These are phyloP conservation scores for Tephrocybe sp. DNA, from an alignment of 768 basidiomycete species.

Conservation along the genomic window DNA sequence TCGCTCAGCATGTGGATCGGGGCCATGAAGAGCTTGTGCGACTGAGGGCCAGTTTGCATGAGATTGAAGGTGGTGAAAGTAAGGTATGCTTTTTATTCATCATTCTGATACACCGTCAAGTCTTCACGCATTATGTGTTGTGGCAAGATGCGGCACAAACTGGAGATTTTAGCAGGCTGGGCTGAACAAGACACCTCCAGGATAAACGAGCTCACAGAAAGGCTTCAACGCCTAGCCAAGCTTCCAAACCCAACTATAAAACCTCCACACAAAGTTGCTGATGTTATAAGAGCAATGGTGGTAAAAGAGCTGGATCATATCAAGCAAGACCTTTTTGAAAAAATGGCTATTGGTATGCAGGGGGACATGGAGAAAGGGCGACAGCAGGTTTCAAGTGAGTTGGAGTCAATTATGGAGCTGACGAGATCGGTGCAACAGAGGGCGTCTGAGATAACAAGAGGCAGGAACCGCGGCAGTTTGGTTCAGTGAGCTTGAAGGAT, in stretches of 20 bases:
- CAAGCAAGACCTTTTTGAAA: no score
- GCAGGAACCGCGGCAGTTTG: no score
- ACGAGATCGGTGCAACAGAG: no score
- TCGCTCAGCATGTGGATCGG: not conserved
- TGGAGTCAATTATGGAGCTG: not conserved
- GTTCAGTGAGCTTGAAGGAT: no score
- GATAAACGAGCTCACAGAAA: slow-evolving; percentile 1
- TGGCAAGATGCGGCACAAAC: slow-evolving; percentile 4
- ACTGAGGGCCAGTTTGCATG: slow-evolving; percentile 1
- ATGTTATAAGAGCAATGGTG: not conserved
- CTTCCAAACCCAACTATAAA: slow-evolving; percentile 2
- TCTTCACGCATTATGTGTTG: not conserved
- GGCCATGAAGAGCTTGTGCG: not conserved
- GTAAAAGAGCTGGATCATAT: not conserved
- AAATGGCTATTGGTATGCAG: no score
- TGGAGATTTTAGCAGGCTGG: slow-evolving; percentile 1
- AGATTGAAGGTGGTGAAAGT: not conserved
- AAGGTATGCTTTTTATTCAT: slow-evolving; percentile 4
- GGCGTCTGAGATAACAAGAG: no score
- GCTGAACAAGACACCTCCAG: slow-evolving; percentile 1
- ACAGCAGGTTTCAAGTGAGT: no score
- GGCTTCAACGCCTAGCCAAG: not conserved
- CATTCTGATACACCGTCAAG: not conserved
- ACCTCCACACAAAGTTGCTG: not conserved
- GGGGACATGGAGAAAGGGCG: no score